phyloP scores from a whole-genome alignment of 148 eudicot species.

The Vaccinium myrtillus region DNA sequence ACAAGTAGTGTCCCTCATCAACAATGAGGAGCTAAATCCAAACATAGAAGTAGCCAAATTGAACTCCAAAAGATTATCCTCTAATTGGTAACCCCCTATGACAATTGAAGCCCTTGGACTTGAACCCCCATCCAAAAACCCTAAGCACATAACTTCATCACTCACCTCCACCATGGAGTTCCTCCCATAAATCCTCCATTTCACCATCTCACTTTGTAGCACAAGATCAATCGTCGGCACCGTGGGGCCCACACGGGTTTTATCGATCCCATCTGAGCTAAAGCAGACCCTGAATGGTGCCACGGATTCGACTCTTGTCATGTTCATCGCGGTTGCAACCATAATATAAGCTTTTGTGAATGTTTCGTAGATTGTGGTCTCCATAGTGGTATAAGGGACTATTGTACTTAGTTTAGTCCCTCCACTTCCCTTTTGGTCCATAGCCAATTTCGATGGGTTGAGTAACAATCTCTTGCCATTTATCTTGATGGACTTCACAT shows the following conservation, averaged over 20 bases:
- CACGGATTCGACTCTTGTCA: slow-evolving; percentile 34
- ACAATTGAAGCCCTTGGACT: slow-evolving; percentile 37
- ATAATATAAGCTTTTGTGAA: slow-evolving; percentile 29
- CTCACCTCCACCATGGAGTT: slow-evolving; percentile 65
- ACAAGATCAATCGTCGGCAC: slow-evolving; percentile 67
- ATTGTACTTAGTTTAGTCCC: slow-evolving; percentile 45
- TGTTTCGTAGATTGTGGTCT: slow-evolving; percentile 27
- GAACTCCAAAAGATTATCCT: slow-evolving; percentile 75
- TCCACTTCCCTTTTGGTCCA: neutral
- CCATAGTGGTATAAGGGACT: slow-evolving; percentile 43
- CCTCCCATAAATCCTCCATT: slow-evolving; percentile 59
- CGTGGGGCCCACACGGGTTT: neutral
- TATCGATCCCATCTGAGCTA: slow-evolving; percentile 13
- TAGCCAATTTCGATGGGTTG: neutral
- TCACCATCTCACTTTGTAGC: slow-evolving; percentile 85
- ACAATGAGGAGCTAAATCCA: slow-evolving; percentile 75
- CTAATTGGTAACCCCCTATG: slow-evolving; percentile 74
- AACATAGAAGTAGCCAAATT: slow-evolving; percentile 62
- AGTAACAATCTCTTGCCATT: slow-evolving; percentile 36
- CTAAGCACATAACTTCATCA: slow-evolving; percentile 61
- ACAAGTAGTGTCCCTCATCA: slow-evolving; percentile 41
- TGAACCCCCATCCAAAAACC: slow-evolving; percentile 69
- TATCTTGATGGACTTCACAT: slow-evolving; percentile 45
- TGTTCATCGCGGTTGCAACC: slow-evolving; percentile 30
- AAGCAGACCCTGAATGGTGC: slow-evolving; percentile 57